Percentiles rank a stretch among this genome's conserved stretches.
These are phyloP conservation scores for Ophiostoma ulmi DNA, from an alignment of 2,329 filamentous ascomycete species.

Conservation along the genomic window DNA sequence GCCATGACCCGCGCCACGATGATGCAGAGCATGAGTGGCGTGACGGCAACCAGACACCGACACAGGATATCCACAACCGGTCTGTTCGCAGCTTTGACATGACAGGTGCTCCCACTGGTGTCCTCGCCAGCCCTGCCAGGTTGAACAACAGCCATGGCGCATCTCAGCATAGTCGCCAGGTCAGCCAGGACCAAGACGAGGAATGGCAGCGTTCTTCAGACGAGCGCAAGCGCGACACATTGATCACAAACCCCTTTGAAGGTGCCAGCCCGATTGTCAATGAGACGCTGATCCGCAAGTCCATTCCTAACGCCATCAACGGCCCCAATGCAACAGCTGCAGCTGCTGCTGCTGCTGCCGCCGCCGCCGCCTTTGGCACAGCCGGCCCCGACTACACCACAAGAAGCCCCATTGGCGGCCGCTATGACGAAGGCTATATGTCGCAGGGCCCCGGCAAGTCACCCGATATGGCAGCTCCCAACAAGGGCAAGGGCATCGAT, in stretches of 20 bases:
- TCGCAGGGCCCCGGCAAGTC: slow-evolving; percentile 61
- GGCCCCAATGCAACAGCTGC: slow-evolving; percentile 28
- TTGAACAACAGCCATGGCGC: slow-evolving; percentile 27
- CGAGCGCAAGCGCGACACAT: slow-evolving; percentile 60
- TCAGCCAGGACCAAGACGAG: slow-evolving; percentile 57
- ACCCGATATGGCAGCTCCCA: slow-evolving; percentile 44
- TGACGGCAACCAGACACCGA: slow-evolving; percentile 34
- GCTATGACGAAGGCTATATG: slow-evolving; percentile 83
- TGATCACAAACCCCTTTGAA: slow-evolving; percentile 64
- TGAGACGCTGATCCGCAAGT: slow-evolving; percentile 41
- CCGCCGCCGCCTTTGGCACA: slow-evolving; percentile 28
- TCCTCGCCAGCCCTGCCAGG: slow-evolving; percentile 51
- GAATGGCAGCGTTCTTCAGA: slow-evolving; percentile 59
- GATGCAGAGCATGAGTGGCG: slow-evolving; percentile 30
- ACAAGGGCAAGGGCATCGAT: slow-evolving; percentile 53
- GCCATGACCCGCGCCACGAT: slow-evolving; percentile 51
- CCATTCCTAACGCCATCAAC: slow-evolving; percentile 29
- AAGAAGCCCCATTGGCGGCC: slow-evolving; percentile 55
- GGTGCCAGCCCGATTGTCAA: slow-evolving; percentile 57
- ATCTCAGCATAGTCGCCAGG: slow-evolving; percentile 49
- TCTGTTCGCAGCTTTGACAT: slow-evolving; percentile 46
- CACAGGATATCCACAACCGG: slow-evolving; percentile 34
- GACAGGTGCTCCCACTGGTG: slow-evolving; percentile 44
- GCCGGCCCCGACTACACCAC: slow-evolving; percentile 41
- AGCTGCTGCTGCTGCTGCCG: slow-evolving; percentile 22